phyloP scores from a whole-genome alignment of 2,329 filamentous ascomycete species.

The Fusarium nematophilum region DNA sequence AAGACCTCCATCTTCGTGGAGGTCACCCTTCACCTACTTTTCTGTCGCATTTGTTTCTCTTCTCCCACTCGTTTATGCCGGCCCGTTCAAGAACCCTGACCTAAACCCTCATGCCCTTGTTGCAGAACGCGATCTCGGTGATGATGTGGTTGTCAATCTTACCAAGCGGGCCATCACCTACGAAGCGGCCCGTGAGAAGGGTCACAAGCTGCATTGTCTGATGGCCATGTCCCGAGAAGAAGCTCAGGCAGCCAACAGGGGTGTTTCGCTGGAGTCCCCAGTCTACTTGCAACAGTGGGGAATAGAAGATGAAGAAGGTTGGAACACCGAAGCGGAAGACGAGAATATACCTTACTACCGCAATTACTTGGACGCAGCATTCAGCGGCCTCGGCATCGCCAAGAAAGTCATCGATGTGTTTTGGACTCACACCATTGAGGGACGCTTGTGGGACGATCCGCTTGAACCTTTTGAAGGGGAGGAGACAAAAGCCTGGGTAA shows the following conservation, averaged over 20 bases:
- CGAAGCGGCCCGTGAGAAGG: not conserved
- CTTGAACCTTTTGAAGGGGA: no score
- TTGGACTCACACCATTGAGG: not conserved
- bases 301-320: not conserved
- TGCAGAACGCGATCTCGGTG: not conserved
- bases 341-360: no score
- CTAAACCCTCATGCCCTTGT: not conserved
- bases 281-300: not conserved
- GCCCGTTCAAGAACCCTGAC: not conserved
- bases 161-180: slow-evolving; percentile 4
- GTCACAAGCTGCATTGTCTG: not conserved
- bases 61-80: not conserved
- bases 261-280: slow-evolving; percentile 6
- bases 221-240: slow-evolving; percentile 7
- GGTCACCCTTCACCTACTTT: not conserved
- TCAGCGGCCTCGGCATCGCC: not conserved
- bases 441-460: slow-evolving; percentile 1
- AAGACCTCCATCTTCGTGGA: slow-evolving; percentile 2
- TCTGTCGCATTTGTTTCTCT: not conserved
- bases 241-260: not conserved
- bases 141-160: not conserved
- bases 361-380: slow-evolving; percentile 5
- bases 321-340: not conserved
- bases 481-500: no score
- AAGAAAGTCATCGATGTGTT: not conserved